Evolutionary conservation across 2,329 filamentous ascomycete genomes (phyloP), one percentile per base, ranked within the genome.

Genomic region (Geosmithia putterillii): DNA sequence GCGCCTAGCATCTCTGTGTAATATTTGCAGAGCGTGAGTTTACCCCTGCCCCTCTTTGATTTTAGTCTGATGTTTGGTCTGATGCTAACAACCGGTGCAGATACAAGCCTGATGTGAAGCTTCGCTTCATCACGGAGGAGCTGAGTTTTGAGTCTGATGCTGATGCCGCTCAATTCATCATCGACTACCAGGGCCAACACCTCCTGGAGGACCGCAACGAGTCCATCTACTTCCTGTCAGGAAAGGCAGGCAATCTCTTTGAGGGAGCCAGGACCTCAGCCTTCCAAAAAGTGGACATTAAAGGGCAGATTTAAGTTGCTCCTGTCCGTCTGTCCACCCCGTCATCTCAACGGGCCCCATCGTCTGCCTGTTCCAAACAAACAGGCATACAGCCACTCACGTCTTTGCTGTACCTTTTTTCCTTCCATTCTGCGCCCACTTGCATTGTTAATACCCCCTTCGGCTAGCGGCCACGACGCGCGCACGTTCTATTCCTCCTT

Each of bases 121-220:
- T 96, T 51, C 83, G 86, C 51, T 95, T 94, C 67, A 76, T 98
- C 55, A 94, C 89, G 46, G 87, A 95, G 64, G 90, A 96, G 65
- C 83, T 98, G 55, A 88, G 86, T 42, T 98, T 98, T 62, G 88
- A 95, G 62, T 88, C 85, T 46, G 88, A 95, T 65, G 77, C 83
- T 57, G 86, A 94, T 66, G 88, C 88, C 49, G 84, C 84, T 48
- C 84, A 92, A 59, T 98, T 96, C 63, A 79, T 98, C 57, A 79
- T 86, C 56, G 83, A 94, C 51, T 70, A 92, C 56, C 74, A 81
- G 52, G 85, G 83, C 42, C 77, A 86, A 60, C 68, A 82, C 34
- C 69, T 94, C 34, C 75, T 96, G 50, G 76, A 89, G 62, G 82
- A 92, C 59, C 81, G 80, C 50, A 73, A 81, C 50, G 81, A 85